These are phyloP conservation scores for Amesomyces nigricolor DNA, from an alignment of 2,329 filamentous ascomycete species.

Conservation along the genomic window DNA sequence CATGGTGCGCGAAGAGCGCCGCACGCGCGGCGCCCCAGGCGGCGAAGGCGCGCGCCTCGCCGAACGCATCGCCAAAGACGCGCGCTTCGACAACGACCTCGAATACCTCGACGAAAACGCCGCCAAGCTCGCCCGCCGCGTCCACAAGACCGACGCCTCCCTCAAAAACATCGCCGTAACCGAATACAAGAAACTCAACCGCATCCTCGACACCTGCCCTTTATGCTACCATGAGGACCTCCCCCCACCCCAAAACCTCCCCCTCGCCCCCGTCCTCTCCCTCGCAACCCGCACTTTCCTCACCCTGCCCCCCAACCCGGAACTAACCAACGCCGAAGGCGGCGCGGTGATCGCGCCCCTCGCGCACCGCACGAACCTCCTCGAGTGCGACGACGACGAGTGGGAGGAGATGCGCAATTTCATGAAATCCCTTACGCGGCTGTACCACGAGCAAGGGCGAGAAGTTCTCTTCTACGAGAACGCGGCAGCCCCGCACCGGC, in stretches of 20 bases:
- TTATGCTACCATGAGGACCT: constrained; percentile 88
- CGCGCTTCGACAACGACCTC: constrained; percentile 82
- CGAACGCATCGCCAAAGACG: constrained; percentile 90
- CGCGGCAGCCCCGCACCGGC: constrained; percentile 72
- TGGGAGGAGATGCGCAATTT: constrained; percentile 99
- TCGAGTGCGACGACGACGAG: constrained; percentile 98
- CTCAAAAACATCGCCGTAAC: constrained; percentile 81
- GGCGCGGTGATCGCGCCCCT: constrained; percentile 86
- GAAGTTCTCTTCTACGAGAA: constrained; percentile 98
- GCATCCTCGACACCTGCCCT: constrained; percentile 78
- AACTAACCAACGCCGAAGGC: constrained; percentile 64
- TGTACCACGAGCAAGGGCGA: constrained; percentile 90
- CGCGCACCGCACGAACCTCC: constrained; percentile 77
- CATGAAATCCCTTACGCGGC: constrained; percentile 90
- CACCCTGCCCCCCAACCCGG: constrained; percentile 83
- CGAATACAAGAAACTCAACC: constrained; percentile 86
- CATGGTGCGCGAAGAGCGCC: constrained; percentile 91
- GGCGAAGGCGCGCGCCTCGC: constrained; percentile 79
- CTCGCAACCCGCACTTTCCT: constrained; percentile 82
- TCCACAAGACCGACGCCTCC: constrained; percentile 82
- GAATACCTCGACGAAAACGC: constrained; percentile 99
- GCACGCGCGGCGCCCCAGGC: constrained; percentile 69
- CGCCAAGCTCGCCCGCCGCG: constrained; percentile 75
- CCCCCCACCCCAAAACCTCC: constrained; percentile 56
- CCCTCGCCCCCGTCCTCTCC: constrained; percentile 78